Percentiles rank a stretch among this genome's conserved stretches.
Evolutionary conservation across 208 protist genomes (phyloP).

Genomic region (Acanthamoeba triangularis): DNA sequence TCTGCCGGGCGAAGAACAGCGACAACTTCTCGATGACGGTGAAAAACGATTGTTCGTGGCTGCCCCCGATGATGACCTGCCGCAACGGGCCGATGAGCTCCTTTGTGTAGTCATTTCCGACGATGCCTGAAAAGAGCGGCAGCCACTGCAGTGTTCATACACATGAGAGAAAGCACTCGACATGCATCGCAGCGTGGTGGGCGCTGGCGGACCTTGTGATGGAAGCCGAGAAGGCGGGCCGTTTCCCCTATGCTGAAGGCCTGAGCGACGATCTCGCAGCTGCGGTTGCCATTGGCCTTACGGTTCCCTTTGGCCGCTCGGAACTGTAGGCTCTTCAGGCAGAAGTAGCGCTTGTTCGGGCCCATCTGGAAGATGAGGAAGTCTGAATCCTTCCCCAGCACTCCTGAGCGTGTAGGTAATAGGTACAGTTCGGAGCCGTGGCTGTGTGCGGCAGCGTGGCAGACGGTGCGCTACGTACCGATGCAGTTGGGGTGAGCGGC

Average conservation of each 20-base stretch:
- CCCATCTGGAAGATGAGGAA: conserved; percentile 19
- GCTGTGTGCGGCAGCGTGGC: neutral
- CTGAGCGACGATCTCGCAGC: neutral
- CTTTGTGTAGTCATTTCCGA: conserved; percentile 20
- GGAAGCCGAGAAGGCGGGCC: neutral
- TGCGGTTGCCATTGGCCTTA: neutral
- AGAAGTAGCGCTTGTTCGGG: neutral
- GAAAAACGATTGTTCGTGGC: neutral
- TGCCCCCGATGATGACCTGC: neutral
- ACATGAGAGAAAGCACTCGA: too few species aligned
- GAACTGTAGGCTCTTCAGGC: conserved; percentile 40
- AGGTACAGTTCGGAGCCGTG: neutral
- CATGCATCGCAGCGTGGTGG: neutral
- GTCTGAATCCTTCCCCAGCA: conserved; percentile 33
- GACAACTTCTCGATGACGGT: neutral
- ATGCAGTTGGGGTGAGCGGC: neutral
- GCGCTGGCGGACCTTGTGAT: neutral
- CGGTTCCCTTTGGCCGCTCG: neutral
- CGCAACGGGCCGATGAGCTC: neutral
- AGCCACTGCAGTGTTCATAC: neutral
- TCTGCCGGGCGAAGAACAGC: neutral
- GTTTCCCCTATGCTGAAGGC: neutral
- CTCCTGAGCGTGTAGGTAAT: neutral
- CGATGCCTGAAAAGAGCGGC: neutral
- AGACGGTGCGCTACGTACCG: neutral